Evolutionary conservation across 2,329 filamentous ascomycete genomes (phyloP), one percentile per base, ranked within the genome.

Genomic region (Sporothrix brasiliensis): DNA sequence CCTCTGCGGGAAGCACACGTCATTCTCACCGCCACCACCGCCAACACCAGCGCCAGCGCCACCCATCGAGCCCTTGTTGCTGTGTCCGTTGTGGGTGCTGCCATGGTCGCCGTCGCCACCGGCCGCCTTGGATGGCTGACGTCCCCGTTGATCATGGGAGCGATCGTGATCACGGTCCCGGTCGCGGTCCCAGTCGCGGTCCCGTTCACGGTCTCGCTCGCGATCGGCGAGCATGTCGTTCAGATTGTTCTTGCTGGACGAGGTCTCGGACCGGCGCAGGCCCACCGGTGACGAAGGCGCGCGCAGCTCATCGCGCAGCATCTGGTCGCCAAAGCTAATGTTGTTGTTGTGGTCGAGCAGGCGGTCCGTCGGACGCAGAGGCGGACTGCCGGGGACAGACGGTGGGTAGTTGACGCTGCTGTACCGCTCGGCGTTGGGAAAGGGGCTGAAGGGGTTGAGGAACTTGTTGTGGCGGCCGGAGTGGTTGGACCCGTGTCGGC

Each of bases 1-100:
- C 69, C 91, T 90, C 6, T 89, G 88, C 0, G 94, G 94, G 76
- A 97, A 97, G 81, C 95, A 97, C 0, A 98, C 94, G 80, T 98
- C 95, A 74, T 92, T 92, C 76, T 95, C 89, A 0, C 89, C 72
- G 4, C 34, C 92, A 13, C 52, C 49, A 24, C 58, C 69, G 19
- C 30, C 76, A 4, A 16, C 14, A 75, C 71, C 3, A 74, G 73
- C 24, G 79, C 78, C 52, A 71, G 60, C 11, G 74, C 73, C 6
- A 7, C 44, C 30, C 66, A 13, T n/a, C 41, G 16, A n/a, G 27
- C 34, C 41, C 10, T 19, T 30, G 13, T 34, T 14, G 53, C 39
- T 41, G 39, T 44, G 47, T 6, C 34, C 41, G 27, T 52, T n/a
- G 24, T n/a, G 21, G 30, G 56, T 61, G 19, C 47, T 27, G 47